A percentile compares a stretch with the other conserved stretches of the same genome.
Conservation (phyloP, 2,329 filamentous ascomycete genomes). For the Pyricularia pennisetigena region DNA sequence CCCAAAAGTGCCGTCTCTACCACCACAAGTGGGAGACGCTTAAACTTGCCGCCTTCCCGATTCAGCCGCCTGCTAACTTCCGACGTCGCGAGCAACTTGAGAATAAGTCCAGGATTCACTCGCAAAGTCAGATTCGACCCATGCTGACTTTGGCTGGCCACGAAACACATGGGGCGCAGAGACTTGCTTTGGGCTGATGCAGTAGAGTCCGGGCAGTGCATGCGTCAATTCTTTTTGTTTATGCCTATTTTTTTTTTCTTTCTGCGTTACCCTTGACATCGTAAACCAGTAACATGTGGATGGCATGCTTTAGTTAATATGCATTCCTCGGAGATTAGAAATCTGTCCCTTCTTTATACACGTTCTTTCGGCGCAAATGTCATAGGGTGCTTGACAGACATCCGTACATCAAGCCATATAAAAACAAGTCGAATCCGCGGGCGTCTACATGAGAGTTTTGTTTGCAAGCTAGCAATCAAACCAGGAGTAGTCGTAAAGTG, state of each 20-base stretch:
- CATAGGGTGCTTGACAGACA: background rate
- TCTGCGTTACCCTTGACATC: background rate
- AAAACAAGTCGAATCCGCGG: background rate
- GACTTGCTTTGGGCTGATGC: background rate
- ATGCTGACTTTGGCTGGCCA: background rate
- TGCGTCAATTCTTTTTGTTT: background rate
- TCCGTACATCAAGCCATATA: background rate
- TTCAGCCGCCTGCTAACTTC: background rate
- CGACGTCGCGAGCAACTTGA: background rate
- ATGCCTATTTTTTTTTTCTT: background rate
- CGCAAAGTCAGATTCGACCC: background rate
- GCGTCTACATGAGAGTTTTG: background rate
- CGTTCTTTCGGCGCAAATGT: background rate
- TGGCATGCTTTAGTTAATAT: background rate
- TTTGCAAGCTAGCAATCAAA: background rate
- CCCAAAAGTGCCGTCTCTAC: background rate
- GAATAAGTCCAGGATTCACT: background rate
- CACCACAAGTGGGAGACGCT: background rate
- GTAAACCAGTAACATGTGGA: background rate
- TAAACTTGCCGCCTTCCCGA: background rate
- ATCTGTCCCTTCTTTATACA: background rate
- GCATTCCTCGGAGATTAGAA: background rate
- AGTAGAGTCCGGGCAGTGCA: background rate
- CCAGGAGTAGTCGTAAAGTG: background rate
- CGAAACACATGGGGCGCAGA: background rate